Evolutionary conservation across 1,284 basidiomycete species (phyloP).

Genomic region (Athelia psychrophila): DNA sequence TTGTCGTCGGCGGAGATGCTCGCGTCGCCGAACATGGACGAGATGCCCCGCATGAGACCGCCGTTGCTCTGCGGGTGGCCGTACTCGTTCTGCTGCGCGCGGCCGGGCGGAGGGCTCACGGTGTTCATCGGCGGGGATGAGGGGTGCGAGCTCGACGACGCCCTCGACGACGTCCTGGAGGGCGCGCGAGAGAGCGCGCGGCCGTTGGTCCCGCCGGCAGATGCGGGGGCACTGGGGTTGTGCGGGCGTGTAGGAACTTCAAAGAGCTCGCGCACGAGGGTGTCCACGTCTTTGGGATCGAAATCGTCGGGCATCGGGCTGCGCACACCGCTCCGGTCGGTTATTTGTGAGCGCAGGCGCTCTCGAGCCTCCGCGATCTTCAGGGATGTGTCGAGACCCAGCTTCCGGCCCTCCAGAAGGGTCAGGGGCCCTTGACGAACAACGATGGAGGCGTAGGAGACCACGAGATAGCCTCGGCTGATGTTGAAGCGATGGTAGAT

Average conservation of each 20-base stretch:
- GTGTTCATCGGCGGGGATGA: neutral
- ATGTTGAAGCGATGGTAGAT: slow-evolving; percentile 48
- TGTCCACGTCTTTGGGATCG: slow-evolving; percentile 30
- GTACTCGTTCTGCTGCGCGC: neutral
- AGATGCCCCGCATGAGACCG: neutral
- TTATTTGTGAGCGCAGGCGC: slow-evolving; percentile 38
- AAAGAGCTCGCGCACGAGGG: slow-evolving; percentile 38
- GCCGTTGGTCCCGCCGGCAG: neutral
- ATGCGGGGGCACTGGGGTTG: neutral
- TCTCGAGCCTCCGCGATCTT: slow-evolving; percentile 60
- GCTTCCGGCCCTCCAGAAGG: slow-evolving; percentile 49
- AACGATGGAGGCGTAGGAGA: slow-evolving; percentile 54
- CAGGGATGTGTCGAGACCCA: slow-evolving; percentile 60
- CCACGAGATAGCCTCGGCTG: slow-evolving; percentile 50
- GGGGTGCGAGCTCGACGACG: neutral
- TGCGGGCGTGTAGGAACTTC: slow-evolving; percentile 19
- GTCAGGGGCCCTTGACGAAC: slow-evolving; percentile 52
- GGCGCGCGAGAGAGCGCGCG: neutral
- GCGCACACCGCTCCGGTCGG: slow-evolving; percentile 32
- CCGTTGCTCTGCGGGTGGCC: neutral
- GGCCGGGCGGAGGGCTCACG: neutral
- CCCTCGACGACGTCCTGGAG: neutral
- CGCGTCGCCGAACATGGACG: neutral
- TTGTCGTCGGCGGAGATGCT: neutral
- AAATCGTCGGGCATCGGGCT: slow-evolving; percentile 36